phyloP scores from a whole-genome alignment of 371 early-diverging fungal species.

The Syncephalastrum contaminatum region DNA sequence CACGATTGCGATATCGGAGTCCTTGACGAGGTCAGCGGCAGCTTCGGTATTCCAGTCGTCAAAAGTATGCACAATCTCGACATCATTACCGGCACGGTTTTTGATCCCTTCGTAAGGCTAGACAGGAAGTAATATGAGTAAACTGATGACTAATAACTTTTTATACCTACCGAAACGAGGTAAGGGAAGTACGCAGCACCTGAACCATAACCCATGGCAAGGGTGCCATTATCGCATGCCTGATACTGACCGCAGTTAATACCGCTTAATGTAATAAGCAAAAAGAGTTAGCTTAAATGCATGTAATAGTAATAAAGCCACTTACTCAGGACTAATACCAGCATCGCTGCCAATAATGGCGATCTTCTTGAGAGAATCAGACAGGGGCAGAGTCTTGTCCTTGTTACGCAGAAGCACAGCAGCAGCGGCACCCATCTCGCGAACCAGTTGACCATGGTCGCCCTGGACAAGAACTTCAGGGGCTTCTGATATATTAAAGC shows the following conservation, averaged over 20 bases:
- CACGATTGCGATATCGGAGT: conserved; percentile 56
- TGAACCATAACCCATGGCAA: conserved; percentile 65
- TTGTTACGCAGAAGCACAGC: conserved; percentile 49
- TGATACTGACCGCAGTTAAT: conserved; percentile 22
- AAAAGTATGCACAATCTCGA: conserved; percentile 21
- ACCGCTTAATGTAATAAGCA: conserved; percentile 5
- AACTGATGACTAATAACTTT: not conserved
- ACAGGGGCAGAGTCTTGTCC: conserved; percentile 37
- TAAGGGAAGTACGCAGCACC: conserved; percentile 61
- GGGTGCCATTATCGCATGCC: conserved; percentile 39
- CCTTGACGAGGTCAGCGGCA: conserved; percentile 35
- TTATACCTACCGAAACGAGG: conserved; percentile 38
- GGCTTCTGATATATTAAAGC: conserved; percentile 9
- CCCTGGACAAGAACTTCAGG: conserved; percentile 41
- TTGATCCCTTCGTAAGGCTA: conserved; percentile 40
- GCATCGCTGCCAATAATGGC: conserved; percentile 58
- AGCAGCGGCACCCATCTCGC: conserved; percentile 52
- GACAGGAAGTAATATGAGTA: not conserved
- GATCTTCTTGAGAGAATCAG: conserved; percentile 19
- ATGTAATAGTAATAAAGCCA: not conserved
- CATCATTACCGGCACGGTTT: conserved; percentile 24
- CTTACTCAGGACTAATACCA: conserved; percentile 20
- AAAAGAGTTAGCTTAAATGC: not conserved
- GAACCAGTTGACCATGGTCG: conserved; percentile 34
- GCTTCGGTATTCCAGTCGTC: conserved; percentile 28